Evolutionary conservation across 176 grass and related monocot species (phyloP), one percentile per base, ranked within the genome.

Genomic region (Bonia amplexicaulis): DNA sequence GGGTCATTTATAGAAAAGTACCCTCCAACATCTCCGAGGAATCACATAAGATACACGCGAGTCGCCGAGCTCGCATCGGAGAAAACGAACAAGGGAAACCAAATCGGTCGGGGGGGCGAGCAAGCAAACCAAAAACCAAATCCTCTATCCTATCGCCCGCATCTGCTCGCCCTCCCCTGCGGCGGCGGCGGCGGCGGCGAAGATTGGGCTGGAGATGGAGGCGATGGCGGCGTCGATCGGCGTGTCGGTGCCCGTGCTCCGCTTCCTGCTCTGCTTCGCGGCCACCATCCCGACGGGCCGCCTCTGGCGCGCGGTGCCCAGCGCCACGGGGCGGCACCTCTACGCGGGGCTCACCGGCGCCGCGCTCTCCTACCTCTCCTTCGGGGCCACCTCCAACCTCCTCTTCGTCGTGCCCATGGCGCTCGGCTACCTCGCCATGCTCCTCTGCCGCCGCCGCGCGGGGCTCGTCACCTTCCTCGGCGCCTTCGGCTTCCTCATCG

Each of bases 241-340:
- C 75, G 91, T 99, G 9, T 99, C 96, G 54, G 90, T 99, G 72
- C 88, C 93, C 42, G 96, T 99, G 58, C 88, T 99, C 46, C 96
- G 96, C 20, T 99, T 99, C 90, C 90, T 99, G 23, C 86, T 99
- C 49, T 99, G 93, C 69, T 99, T 99, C 88, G 96, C 79, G 85
- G 93, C 93, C 59, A 99, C 96, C 37, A 99, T 99, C 80, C 96
- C 93, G 26, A 89, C 89, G 84, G 91, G 93, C 60, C 87, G 94
- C 87, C 67, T 93, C 19, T 94, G 89, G 90, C 93, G 91, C 22
- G 88, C 88, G 74, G 88, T 99, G 51, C 91, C 96, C 0, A 61
- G 71, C 25, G 77, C 90, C 52, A 70, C 88, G 27, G 91, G 76
- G 23, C 88, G 90, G 31, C 93, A 99, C 81, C 89, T 99, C 81